Conservation (phyloP, 2,329 filamentous ascomycete genomes). For the Trichophyton simii region DNA sequence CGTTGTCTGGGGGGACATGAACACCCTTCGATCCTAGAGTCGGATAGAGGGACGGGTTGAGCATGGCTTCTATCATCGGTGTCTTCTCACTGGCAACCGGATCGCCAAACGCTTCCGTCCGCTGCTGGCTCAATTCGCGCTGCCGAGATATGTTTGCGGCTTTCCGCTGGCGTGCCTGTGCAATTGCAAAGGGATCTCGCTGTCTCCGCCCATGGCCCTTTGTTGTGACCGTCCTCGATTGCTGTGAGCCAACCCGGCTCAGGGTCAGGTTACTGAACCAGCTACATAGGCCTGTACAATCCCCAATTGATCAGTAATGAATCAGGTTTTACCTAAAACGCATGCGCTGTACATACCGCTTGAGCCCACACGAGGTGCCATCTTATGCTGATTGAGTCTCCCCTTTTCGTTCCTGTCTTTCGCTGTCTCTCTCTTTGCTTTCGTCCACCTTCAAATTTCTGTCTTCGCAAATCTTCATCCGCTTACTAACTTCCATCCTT, state of each 20-base stretch:
- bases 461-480: neutral
- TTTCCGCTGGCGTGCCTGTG: slow-evolving; percentile 71
- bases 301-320: neutral
- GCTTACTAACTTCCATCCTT: neutral
- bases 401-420: neutral
- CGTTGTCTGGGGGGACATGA: slow-evolving; percentile 8
- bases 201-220: slow-evolving; percentile 8
- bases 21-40: neutral
- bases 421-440: neutral
- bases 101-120: slow-evolving; percentile 56
- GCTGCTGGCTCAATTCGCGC: slow-evolving; percentile 52
- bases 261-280: slow-evolving; percentile 9
- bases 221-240: slow-evolving; percentile 9
- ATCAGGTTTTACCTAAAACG: neutral
- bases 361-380: slow-evolving; percentile 55
- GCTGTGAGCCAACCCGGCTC: slow-evolving; percentile 10
- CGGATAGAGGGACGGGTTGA: slow-evolving; percentile 26
- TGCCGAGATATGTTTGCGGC: slow-evolving; percentile 68
- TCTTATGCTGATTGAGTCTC: slow-evolving; percentile 28
- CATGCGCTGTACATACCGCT: neutral
- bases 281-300: slow-evolving; percentile 15
- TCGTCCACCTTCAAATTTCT: neutral
- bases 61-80: slow-evolving; percentile 71
- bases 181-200: slow-evolving; percentile 67
- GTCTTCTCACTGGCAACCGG: slow-evolving; percentile 68